A percentile compares a stretch with the other conserved stretches of the same genome.
Evolutionary conservation across 202 grass and related monocot species (phyloP).

Genomic region (Musa balbisiana): DNA sequence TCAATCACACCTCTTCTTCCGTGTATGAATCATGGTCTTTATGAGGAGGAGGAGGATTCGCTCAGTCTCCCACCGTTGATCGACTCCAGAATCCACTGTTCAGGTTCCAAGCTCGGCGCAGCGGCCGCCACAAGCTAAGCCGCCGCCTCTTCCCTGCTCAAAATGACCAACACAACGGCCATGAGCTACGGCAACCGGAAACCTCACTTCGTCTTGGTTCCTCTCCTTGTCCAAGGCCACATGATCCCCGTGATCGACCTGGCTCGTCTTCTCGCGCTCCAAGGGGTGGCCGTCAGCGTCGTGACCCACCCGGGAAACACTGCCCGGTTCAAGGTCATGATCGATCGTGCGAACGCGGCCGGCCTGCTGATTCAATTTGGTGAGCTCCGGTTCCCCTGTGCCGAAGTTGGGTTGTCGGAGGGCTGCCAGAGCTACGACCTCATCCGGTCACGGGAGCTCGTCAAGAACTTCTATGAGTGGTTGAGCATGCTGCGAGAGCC

Average conservation of each 20-base stretch:
- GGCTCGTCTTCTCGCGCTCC: neutral
- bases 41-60: too few species aligned
- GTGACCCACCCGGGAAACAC: neutral
- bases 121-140: too few species aligned
- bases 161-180: neutral
- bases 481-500: neutral
- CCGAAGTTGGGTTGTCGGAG: slow-evolving; percentile 3
- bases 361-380: neutral
- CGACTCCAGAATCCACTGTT: too few species aligned
- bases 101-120: too few species aligned
- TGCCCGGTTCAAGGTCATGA: neutral
- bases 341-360: neutral
- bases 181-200: neutral
- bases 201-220: slow-evolving; percentile 2
- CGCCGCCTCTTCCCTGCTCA: neutral
- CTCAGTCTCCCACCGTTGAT: too few species aligned
- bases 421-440: slow-evolving; percentile 6
- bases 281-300: neutral
- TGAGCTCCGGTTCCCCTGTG: slow-evolving; percentile 5
- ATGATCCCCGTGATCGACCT: slow-evolving; percentile 10
- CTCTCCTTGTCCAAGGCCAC: neutral
- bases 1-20: too few species aligned
- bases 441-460: neutral
- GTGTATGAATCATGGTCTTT: too few species aligned
- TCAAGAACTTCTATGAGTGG: neutral